Conservation (phyloP, 2,329 filamentous ascomycete genomes). For the Penicillium sp. region DNA sequence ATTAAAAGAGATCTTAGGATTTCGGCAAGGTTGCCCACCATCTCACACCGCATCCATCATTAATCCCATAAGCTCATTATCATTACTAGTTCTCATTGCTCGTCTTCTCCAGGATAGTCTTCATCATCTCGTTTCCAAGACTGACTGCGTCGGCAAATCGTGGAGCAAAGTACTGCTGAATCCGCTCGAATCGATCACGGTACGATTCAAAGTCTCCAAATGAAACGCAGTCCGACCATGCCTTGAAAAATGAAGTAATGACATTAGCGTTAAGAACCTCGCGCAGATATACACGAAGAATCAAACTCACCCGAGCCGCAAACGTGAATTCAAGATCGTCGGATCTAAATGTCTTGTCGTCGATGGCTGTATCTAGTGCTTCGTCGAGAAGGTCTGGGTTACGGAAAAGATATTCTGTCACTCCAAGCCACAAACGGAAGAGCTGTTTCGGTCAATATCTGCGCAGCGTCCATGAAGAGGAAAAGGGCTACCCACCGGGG, state of each 20-base stretch:
- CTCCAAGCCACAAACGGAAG: slow-evolving; percentile 94
- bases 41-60: background rate
- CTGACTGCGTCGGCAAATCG: slow-evolving; percentile 85
- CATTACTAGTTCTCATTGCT: slow-evolving; percentile 23
- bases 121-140: slow-evolving; percentile 96
- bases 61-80: background rate
- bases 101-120: slow-evolving; percentile 85
- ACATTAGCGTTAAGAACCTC: slow-evolving; percentile 11
- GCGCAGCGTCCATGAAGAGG: background rate
- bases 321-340: slow-evolving; percentile 98
- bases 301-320: slow-evolving; percentile 70
- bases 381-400: slow-evolving; percentile 81
- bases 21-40: background rate
- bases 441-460: slow-evolving; percentile 53
- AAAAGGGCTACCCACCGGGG: slow-evolving; percentile 64
- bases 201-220: slow-evolving; percentile 94
- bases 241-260: slow-evolving; percentile 48
- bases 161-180: slow-evolving; percentile 89
- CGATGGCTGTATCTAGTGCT: slow-evolving; percentile 80
- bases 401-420: slow-evolving; percentile 95
- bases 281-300: background rate
- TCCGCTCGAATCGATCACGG: slow-evolving; percentile 85
- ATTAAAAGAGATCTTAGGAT: background rate
- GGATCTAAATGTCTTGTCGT: slow-evolving; percentile 89
- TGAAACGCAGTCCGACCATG: slow-evolving; percentile 92